phyloP scores from a whole-genome alignment of 202 grass and related monocot species.

The Saccharum hybrid region DNA sequence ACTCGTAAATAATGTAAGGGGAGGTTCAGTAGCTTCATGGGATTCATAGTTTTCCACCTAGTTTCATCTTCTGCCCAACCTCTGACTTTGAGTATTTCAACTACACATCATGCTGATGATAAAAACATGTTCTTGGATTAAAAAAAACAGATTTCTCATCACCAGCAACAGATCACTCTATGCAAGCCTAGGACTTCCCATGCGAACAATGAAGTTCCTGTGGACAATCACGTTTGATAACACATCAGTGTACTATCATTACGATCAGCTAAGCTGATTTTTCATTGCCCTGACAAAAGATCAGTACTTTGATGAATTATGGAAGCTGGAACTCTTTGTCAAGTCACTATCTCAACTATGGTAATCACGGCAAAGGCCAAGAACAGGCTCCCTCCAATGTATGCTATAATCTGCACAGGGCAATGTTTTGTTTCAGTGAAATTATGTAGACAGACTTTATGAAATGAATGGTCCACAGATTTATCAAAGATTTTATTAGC shows the following conservation, averaged over 20 bases:
- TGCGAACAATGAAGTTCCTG: conserved; percentile 24
- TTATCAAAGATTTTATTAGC: conserved; percentile 6
- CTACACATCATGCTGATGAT: background rate
- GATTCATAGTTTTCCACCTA: conserved; percentile 3
- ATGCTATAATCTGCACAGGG: conserved; percentile 76
- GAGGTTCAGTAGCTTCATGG: background rate
- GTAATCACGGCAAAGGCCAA: conserved; percentile 89
- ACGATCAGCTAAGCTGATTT: background rate
- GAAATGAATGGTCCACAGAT: conserved; percentile 24
- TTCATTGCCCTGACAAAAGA: background rate
- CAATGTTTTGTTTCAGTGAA: conserved; percentile 27
- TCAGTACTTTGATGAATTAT: conserved; percentile 23
- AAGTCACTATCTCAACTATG: conserved; percentile 82
- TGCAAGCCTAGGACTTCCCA: background rate
- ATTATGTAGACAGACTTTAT: background rate
- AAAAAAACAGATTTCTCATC: conserved; percentile 33
- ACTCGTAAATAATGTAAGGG: conserved; percentile 31
- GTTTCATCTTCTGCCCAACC: background rate
- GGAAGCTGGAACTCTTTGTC: conserved; percentile 35
- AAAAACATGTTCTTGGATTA: conserved; percentile 11
- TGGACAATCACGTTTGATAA: conserved; percentile 21
- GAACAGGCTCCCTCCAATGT: conserved; percentile 91
- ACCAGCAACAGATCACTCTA: conserved; percentile 27
- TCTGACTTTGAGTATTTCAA: background rate
- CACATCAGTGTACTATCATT: background rate